These are phyloP conservation scores for Aureobasidium sp. DNA, from an alignment of 2,329 filamentous ascomycete species.

Conservation along the genomic window DNA sequence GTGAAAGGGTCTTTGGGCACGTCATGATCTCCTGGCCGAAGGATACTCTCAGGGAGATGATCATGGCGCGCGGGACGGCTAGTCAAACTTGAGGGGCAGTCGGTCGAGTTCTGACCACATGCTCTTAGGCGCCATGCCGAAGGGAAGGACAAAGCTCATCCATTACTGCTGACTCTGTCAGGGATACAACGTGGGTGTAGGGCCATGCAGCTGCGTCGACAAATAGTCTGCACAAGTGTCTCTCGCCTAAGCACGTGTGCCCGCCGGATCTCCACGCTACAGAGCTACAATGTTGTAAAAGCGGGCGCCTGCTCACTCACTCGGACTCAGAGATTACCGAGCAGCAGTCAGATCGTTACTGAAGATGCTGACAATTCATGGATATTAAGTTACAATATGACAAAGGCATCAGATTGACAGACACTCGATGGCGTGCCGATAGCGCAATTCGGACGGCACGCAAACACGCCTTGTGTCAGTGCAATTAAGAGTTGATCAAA, in stretches of 20 bases:
- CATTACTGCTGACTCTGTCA: neutral
- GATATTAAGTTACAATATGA: neutral
- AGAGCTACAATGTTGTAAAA: neutral
- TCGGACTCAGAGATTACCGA: neutral
- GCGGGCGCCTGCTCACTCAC: neutral
- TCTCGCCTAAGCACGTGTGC: neutral
- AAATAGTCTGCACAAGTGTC: constrained; percentile 5
- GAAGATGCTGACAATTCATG: constrained; percentile 4
- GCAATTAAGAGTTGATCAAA: neutral
- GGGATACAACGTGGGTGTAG: constrained; percentile 7
- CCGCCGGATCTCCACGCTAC: constrained; percentile 1
- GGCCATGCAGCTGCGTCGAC: constrained; percentile 3
- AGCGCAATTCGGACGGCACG: neutral
- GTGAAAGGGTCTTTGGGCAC: neutral
- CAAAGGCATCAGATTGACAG: neutral
- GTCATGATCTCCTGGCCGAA: neutral
- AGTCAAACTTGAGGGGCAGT: neutral
- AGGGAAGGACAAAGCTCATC: neutral
- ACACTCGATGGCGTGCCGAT: constrained; percentile 6
- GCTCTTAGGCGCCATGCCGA: neutral
- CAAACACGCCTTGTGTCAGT: neutral
- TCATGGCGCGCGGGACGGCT: neutral
- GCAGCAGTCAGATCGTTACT: neutral
- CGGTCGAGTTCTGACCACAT: constrained; percentile 3
- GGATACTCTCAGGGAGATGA: neutral